phyloP scores from a whole-genome alignment of 208 protist species.

The Kentomonas sorsogonicus region DNA sequence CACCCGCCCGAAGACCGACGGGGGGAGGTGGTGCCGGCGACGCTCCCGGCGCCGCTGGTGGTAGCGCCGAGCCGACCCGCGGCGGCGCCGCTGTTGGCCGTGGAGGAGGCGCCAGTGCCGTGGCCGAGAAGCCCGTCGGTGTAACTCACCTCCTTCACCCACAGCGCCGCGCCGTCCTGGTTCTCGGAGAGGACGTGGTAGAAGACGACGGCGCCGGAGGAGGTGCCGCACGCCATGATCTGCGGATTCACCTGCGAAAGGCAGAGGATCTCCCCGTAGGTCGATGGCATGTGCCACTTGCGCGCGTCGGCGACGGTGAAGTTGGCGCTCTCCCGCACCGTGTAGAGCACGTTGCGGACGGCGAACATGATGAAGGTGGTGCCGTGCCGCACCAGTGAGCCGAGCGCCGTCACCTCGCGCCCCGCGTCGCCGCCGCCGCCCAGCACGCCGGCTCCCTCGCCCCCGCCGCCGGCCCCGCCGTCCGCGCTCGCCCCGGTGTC shows the following conservation, averaged over 20 bases:
- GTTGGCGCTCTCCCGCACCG: conserved; percentile 42
- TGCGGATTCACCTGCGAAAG: conserved; percentile 53
- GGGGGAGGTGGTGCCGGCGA: too few species aligned
- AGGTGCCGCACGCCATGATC: conserved; percentile 60
- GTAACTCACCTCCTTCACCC: conserved; percentile 29
- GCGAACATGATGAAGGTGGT: conserved; percentile 66
- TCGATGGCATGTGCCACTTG: conserved; percentile 38
- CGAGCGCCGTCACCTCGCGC: conserved; percentile 57
- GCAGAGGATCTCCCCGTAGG: conserved; percentile 44
- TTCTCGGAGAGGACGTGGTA: conserved; percentile 71
- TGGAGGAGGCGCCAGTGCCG: neutral
- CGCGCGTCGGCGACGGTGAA: conserved; percentile 59
- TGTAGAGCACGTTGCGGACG: conserved; percentile 36
- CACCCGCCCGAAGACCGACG: too few species aligned
- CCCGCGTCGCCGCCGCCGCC: neutral
- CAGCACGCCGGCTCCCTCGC: neutral
- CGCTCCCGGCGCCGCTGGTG: neutral
- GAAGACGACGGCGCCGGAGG: conserved; percentile 63
- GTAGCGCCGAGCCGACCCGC: neutral
- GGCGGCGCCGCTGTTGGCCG: neutral
- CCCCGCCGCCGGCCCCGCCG: neutral
- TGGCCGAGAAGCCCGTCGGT: neutral
- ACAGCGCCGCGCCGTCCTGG: conserved; percentile 69
- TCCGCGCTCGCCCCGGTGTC: neutral
- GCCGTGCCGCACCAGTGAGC: conserved; percentile 56